These are phyloP conservation scores for Geranium rotundifolium DNA, from an alignment of 345 rosid species.

Conservation along the genomic window DNA sequence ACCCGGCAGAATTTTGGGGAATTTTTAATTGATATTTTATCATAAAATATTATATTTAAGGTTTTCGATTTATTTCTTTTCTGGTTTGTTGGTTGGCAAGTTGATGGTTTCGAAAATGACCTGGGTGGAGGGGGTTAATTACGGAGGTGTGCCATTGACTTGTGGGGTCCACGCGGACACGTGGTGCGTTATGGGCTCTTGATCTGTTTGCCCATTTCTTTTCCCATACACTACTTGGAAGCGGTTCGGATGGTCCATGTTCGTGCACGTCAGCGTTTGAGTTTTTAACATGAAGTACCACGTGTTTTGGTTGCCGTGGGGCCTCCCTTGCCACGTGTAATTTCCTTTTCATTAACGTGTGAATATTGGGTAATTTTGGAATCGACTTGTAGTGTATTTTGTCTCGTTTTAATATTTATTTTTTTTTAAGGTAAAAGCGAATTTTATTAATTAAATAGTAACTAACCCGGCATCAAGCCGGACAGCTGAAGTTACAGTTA, in stretches of 20 bases:
- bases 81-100: background rate
- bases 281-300: conserved; percentile 10
- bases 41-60: background rate
- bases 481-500: too few species aligned
- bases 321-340: conserved; percentile 5
- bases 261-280: conserved; percentile 15
- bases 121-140: background rate
- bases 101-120: background rate
- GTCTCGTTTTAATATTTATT: too few species aligned
- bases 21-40: background rate
- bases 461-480: too few species aligned
- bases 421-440: too few species aligned
- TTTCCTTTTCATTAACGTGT: background rate
- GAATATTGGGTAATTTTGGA: too few species aligned
- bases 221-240: background rate
- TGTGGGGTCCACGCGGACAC: background rate
- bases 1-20: conserved; percentile 38
- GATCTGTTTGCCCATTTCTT: background rate
- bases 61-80: background rate
- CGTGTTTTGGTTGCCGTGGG: conserved; percentile 14
- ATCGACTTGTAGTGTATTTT: too few species aligned
- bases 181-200: background rate
- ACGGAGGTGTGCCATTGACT: background rate
- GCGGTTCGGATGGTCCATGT: conserved; percentile 13
- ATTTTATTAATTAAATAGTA: too few species aligned